Percentiles rank a stretch among this genome's conserved stretches.
Evolutionary conservation across 352 stramenopile genomes (phyloP).

Genomic region (Thalassiosira livingstoniorum): DNA sequence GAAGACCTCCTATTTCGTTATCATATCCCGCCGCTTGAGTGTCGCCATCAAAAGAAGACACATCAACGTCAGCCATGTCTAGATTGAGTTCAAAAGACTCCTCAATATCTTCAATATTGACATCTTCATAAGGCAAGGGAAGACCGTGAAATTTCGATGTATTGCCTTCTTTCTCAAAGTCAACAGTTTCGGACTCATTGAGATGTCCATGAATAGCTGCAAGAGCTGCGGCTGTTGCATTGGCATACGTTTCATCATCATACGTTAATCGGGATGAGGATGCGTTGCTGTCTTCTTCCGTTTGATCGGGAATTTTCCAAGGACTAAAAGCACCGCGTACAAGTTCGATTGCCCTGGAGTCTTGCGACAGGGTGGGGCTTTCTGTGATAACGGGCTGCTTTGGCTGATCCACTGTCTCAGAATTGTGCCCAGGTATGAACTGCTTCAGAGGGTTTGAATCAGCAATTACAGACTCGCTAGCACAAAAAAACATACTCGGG

Average conservation of each 20-base stretch:
- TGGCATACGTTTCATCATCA: constrained; percentile 43
- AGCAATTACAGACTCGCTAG: constrained; percentile 1
- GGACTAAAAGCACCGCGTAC: constrained; percentile 63
- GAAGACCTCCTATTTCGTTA: constrained; percentile 23
- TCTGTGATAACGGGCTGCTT: not conserved
- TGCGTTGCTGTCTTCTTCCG: constrained; percentile 50
- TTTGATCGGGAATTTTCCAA: constrained; percentile 58
- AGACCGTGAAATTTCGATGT: too few relatives aligned
- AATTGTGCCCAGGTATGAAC: constrained; percentile 9
- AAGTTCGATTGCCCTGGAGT: constrained; percentile 47
- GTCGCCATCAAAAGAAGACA: not conserved
- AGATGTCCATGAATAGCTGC: constrained; percentile 17
- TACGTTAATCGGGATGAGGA: constrained; percentile 39
- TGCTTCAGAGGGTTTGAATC: not conserved
- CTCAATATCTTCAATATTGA: not conserved
- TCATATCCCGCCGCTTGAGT: not conserved
- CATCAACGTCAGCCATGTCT: not conserved
- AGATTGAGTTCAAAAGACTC: constrained; percentile 28
- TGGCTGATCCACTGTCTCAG: not conserved
- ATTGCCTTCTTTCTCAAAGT: too few relatives aligned
- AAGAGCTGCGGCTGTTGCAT: constrained; percentile 31
- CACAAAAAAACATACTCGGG: constrained; percentile 34
- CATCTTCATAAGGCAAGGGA: too few relatives aligned
- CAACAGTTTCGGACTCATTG: too few relatives aligned
- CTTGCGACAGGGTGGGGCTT: not conserved